Conservation (phyloP, 352 stramenopile species). For the Globisporangium apiculatum region DNA sequence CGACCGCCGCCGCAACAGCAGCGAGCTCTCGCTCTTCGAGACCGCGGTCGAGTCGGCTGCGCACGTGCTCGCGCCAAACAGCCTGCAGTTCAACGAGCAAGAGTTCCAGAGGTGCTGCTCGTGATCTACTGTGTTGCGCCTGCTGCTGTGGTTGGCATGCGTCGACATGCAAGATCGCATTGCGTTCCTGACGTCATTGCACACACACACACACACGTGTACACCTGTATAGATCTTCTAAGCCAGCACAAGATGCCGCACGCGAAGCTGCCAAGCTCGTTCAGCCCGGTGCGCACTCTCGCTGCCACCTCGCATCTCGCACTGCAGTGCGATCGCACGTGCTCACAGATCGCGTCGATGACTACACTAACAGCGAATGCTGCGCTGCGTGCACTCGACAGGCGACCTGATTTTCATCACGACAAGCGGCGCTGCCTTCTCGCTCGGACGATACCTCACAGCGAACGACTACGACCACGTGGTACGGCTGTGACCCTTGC, state of each 20-base stretch:
- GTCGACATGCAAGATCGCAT: neutral
- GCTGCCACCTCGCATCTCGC: neutral
- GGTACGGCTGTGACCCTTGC: constrained; percentile 13
- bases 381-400: constrained; percentile 11
- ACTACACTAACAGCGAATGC: neutral
- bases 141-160: neutral
- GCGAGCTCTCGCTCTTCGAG: constrained; percentile 15
- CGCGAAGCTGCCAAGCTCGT: constrained; percentile 53
- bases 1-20: neutral
- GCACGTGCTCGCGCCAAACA: constrained; percentile 62
- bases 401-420: constrained; percentile 80
- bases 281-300: constrained; percentile 31
- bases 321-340: neutral
- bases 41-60: constrained; percentile 32
- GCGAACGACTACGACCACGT: constrained; percentile 74
- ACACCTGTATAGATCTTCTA: constrained; percentile 29
- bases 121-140: too few relatives aligned
- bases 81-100: constrained; percentile 64
- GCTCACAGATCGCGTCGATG: neutral
- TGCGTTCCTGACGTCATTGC: neutral
- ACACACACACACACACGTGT: neutral
- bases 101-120: constrained; percentile 56
- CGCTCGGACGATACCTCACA: constrained; percentile 46
- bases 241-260: constrained; percentile 49
- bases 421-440: constrained; percentile 64